Conservation (phyloP, 805 yeast genomes). For the Candida manassasensis region DNA sequence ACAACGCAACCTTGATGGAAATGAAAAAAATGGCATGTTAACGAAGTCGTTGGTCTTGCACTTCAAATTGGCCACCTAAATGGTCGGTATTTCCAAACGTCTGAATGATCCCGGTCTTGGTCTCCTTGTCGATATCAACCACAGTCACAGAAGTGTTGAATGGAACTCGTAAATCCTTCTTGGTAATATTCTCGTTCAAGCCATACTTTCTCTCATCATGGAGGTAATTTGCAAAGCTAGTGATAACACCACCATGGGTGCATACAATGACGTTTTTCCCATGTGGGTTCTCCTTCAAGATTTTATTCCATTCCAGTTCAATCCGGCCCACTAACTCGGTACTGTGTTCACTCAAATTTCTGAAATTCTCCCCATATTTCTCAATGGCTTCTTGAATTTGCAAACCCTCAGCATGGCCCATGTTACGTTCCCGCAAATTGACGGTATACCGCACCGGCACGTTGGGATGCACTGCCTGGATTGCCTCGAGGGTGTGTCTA, state of each 20-base stretch:
- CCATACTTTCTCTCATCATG: constrained; percentile 33
- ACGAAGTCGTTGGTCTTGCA: constrained; percentile 35
- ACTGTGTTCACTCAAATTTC: constrained; percentile 62
- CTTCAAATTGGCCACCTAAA: constrained; percentile 52
- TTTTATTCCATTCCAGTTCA: constrained; percentile 37
- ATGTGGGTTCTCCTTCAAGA: constrained; percentile 34
- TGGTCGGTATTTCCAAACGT: constrained; percentile 66
- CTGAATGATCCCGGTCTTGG: constrained; percentile 41
- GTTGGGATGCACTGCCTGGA: constrained; percentile 19
- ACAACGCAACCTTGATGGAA: too few species aligned
- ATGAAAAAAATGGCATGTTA: too few species aligned
- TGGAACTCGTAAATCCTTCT: constrained; percentile 50
- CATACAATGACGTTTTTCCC: constrained; percentile 54
- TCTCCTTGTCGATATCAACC: constrained; percentile 47
- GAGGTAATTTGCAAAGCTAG: constrained; percentile 52
- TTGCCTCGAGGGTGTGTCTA: constrained; percentile 48
- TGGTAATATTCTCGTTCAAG: constrained; percentile 34
- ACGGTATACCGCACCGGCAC: constrained; percentile 27
- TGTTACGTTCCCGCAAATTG: constrained; percentile 62
- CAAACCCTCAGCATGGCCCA: constrained; percentile 81
- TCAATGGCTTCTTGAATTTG: constrained; percentile 59
- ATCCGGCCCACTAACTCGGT: constrained; percentile 47
- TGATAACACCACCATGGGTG: constrained; percentile 80
- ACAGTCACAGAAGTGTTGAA: constrained; percentile 72
- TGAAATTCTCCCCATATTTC: constrained; percentile 52